Percentiles rank a stretch among this genome's conserved stretches.
Evolutionary conservation across 139 green algal species (phyloP).

Genomic region (Auxenochlorella protothecoides): DNA sequence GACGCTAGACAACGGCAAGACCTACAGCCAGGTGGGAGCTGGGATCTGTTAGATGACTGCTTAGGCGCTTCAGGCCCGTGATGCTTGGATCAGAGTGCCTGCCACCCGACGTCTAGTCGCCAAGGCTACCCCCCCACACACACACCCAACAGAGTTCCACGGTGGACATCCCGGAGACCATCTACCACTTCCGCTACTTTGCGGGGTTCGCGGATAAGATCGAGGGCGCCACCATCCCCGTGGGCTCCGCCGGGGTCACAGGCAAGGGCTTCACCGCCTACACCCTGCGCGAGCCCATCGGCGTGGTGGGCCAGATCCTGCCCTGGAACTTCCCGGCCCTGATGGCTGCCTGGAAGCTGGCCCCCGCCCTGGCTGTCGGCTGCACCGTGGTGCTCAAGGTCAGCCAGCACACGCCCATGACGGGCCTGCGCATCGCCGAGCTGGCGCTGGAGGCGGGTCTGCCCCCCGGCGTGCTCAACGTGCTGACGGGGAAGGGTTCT

Average conservation of each 20-base stretch:
- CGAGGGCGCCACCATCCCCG: slow-evolving; percentile 38
- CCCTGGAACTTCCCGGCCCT: slow-evolving; percentile 40
- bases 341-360: slow-evolving; percentile 53
- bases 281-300: slow-evolving; percentile 27
- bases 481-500: slow-evolving; percentile 49
- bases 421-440: slow-evolving; percentile 42
- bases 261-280: slow-evolving; percentile 8
- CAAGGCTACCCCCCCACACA: too few species aligned
- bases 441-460: slow-evolving; percentile 58
- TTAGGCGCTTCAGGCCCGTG: too few species aligned
- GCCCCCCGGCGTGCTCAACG: slow-evolving; percentile 62
- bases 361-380: slow-evolving; percentile 37
- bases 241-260: slow-evolving; percentile 8
- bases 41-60: too few species aligned
- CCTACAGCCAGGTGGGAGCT: background rate
- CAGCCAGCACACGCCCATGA: slow-evolving; percentile 48
- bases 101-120: too few species aligned
- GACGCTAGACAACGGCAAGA: background rate
- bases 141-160: too few species aligned
- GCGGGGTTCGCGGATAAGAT: slow-evolving; percentile 56
- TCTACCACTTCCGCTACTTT: slow-evolving; percentile 48
- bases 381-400: slow-evolving; percentile 42
- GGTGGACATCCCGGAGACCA: slow-evolving; percentile 25
- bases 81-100: too few species aligned
- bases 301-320: slow-evolving; percentile 39